Evolutionary conservation across 306 rosid species (phyloP).

Genomic region (Hippophae tibetana): DNA sequence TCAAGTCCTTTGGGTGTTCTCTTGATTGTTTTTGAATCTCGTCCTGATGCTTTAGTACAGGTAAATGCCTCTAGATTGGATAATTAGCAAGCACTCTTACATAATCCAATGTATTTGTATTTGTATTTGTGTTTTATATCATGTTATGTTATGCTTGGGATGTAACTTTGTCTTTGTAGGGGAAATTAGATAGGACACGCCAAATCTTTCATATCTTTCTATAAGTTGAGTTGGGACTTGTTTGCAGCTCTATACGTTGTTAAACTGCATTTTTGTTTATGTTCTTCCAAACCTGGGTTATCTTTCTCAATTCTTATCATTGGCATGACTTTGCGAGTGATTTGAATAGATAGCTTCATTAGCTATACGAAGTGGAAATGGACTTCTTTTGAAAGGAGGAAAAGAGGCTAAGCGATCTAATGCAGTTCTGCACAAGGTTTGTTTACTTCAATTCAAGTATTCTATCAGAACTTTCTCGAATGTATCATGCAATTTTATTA

Average conservation of each 20-base stretch:
- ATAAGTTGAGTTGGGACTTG: not conserved
- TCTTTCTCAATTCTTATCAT: conserved; percentile 17
- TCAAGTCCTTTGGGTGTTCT: conserved; percentile 94
- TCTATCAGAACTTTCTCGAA: conserved; percentile 10
- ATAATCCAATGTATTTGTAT: not conserved
- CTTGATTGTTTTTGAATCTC: conserved; percentile 89
- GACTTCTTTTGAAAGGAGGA: conserved; percentile 96
- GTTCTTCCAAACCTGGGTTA: not conserved
- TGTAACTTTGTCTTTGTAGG: not conserved
- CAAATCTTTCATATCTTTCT: not conserved
- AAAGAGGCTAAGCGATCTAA: conserved; percentile 97
- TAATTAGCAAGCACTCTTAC: not conserved
- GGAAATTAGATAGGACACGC: not conserved
- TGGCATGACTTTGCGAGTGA: conserved; percentile 9
- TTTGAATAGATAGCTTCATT: conserved; percentile 81
- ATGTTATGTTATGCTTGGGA: conserved; percentile 8
- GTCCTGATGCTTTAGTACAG: conserved; percentile 97
- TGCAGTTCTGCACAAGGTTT: conserved; percentile 79
- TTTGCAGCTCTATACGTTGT: not conserved
- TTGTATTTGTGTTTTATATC: not conserved
- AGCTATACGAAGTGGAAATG: conserved; percentile 94
- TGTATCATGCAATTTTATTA: not conserved
- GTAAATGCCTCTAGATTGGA: conserved; percentile 23
- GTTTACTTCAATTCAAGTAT: conserved; percentile 20
- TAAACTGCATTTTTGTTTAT: not conserved